Base-by-base conservation (phyloP, 257 asterid species). In the Solanum tacnaense region DNA sequence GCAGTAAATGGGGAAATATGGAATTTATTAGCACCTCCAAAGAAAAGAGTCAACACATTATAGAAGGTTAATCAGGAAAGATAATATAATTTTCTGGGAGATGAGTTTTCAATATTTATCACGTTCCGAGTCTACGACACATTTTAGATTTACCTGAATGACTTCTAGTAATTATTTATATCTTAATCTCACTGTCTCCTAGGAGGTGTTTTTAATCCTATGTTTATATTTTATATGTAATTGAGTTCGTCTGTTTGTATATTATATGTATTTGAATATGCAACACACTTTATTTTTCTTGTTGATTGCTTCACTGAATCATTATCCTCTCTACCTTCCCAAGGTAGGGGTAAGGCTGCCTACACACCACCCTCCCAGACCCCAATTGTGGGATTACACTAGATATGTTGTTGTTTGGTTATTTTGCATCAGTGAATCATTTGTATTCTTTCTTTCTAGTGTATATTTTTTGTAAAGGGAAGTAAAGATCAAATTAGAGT, bases 401-500 rank as follows among this genome's bases (percentile, higher is more conserved):
- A 20, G 68, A 56, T 60, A 60, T n/a, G 15, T 4, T 68, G 74
- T 67, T 67, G 35, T 13, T 67, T 67, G 35, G 13, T 68, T 68
- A 8, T 68, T 44, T 81, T 52, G 38, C 91, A 39, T 32, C 58
- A 32, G 70, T 23, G 23, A 84, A 58, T 75, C 86, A 49, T 75
- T 52, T 49, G 75, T 75, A 44, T 75, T 79, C 79, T 62, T 78
- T 56, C 79, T 73, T 58, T 74, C 27, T 87, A 74, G 34, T 81
- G 90, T 60, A 62, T 78, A 89, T 84, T 23, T 79, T 84, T 78
- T 86, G 16, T 83, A 97, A 90, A 91, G 86, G 84, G 92, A 90
- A 67, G 84, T 91, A 52, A 93, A 86, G 83, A 91, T 97, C 91
- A 94, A 89, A 89, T 97, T 97, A 89, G 58, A 83, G 86, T 88